These are phyloP conservation scores for Podospora comata DNA, from an alignment of 495 filamentous ascomycete genomes.

Conservation along the genomic window DNA sequence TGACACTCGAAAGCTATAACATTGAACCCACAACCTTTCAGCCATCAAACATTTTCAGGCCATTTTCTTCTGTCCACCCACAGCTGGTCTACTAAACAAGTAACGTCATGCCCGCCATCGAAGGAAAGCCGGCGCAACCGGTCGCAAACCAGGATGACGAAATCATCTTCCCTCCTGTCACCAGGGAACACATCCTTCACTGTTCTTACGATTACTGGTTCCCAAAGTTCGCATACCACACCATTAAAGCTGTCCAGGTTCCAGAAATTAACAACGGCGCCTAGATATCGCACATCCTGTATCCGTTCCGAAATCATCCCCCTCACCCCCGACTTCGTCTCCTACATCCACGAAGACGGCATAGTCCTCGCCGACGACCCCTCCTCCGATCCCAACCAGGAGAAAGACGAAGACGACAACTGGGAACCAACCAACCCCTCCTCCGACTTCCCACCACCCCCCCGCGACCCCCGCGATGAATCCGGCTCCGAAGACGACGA, in stretches of 20 bases:
- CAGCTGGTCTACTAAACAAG: not conserved
- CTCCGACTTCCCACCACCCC: slow-evolving; percentile 29
- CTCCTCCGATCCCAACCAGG: slow-evolving; percentile 24
- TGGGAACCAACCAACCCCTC: slow-evolving; percentile 40
- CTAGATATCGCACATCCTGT: slow-evolving; percentile 68
- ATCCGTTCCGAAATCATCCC: slow-evolving; percentile 84
- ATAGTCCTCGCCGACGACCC: slow-evolving; percentile 75
- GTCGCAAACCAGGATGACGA: slow-evolving; percentile 12
- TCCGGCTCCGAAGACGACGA: slow-evolving; percentile 19
- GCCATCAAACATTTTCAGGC: too few relatives aligned
- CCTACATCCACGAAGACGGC: slow-evolving; percentile 88
- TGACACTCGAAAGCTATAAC: not conserved
- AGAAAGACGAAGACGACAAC: slow-evolving; percentile 43
- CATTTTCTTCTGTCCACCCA: too few relatives aligned
- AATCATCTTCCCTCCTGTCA: slow-evolving; percentile 80
- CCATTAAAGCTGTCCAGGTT: slow-evolving; percentile 16
- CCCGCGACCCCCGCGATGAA: slow-evolving; percentile 26
- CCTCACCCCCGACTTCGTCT: slow-evolving; percentile 67
- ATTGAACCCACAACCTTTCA: not conserved
- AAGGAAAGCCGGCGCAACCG: slow-evolving; percentile 19
- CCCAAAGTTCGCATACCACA: slow-evolving; percentile 52
- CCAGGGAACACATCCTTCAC: slow-evolving; percentile 80
- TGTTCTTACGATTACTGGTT: slow-evolving; percentile 95
- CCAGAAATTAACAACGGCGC: not conserved
- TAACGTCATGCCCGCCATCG: slow-evolving; percentile 30